These are phyloP conservation scores for Aphanocladium album DNA, from an alignment of 2,329 filamentous ascomycete species.

Conservation along the genomic window DNA sequence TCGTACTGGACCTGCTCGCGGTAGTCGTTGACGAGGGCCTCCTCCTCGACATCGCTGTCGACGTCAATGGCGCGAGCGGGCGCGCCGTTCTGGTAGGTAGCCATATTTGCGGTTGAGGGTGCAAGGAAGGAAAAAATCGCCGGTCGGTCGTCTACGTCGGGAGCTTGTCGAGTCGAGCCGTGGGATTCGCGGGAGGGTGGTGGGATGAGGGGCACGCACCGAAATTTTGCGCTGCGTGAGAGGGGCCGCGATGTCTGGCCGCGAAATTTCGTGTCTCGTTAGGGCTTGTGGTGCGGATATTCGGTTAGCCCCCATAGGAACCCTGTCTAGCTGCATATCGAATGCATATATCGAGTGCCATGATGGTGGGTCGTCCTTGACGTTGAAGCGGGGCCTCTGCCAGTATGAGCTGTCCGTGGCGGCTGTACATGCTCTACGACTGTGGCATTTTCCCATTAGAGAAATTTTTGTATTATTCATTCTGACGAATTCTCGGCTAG, in stretches of 20 bases:
- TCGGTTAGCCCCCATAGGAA: constrained; percentile 20
- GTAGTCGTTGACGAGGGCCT: constrained; percentile 93
- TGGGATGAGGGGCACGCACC: constrained; percentile 26
- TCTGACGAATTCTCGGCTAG: constrained; percentile 9
- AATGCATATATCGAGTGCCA: constrained; percentile 23
- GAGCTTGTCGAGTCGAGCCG: constrained; percentile 9
- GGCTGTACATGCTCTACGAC: background rate
- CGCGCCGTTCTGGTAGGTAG: constrained; percentile 57
- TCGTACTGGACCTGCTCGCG: constrained; percentile 94
- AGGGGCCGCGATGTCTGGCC: constrained; percentile 23
- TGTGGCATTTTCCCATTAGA: background rate
- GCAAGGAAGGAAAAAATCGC: constrained; percentile 10
- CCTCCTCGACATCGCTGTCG: constrained; percentile 94
- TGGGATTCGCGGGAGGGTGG: background rate
- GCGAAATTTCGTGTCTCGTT: constrained; percentile 33
- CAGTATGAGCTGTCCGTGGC: constrained; percentile 11
- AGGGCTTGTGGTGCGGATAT: constrained; percentile 35
- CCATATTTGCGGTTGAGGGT: constrained; percentile 41
- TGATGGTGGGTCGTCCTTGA: constrained; percentile 18
- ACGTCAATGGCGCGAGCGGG: constrained; percentile 61
- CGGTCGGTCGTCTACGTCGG: constrained; percentile 23
- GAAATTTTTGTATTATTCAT: constrained; percentile 5
- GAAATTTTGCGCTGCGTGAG: constrained; percentile 32
- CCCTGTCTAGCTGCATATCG: constrained; percentile 23
- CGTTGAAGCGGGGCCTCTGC: constrained; percentile 22